Evolutionary conservation across 176 grass and related monocot genomes (phyloP), one percentile per base, ranked within the genome.

Genomic region (Carex parvula): DNA sequence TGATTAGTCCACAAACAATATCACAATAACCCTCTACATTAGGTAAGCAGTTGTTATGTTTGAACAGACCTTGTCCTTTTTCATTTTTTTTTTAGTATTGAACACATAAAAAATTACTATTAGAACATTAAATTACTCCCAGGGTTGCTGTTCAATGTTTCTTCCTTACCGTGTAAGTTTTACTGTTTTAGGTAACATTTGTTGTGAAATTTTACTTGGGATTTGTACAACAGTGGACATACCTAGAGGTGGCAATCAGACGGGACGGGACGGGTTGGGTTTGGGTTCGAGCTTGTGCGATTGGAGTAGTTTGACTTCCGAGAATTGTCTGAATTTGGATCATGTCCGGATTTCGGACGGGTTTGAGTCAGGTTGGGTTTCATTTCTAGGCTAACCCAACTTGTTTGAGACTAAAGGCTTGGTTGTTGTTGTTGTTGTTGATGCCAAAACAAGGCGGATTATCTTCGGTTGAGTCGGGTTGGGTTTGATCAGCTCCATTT

Each of bases 161-260:
- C 37, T 48, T 69, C 8, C 39, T 21, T 48, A 72, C 8, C 0
- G 2, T 48, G n/a, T 46, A 72, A 64, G 7, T 16, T 81, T 63
- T 37, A 37, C 29, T 29, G 29, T 29, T 29, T 42, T 50, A 50
- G 80, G 60, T 82, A 66, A 20, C 61, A 26, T 80, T 80, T 42
- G n/a, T 80, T 82, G 37, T 44, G 10, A 48, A 53, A 48, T 82
- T 46, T 21, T 82, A 82, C n/a, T 29, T 67, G 46, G 32, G 15
- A 61, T 82, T 54, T 82, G 80, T 82, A 82, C 18, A 65, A 62
- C 15, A 8, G 78, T 81, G 22, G 22, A 18, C 14, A 80, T 79
- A 62, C 8, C 42, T 44, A 44, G 42, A 44, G 42, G 42, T 44
- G 42, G 6, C 42, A 44, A 44, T 44, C 42, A 35, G 33, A 35